A percentile compares a stretch with the other conserved stretches of the same genome.
phyloP scores from a whole-genome alignment of 2,329 filamentous ascomycete species.

The Colletotrichum lupini region DNA sequence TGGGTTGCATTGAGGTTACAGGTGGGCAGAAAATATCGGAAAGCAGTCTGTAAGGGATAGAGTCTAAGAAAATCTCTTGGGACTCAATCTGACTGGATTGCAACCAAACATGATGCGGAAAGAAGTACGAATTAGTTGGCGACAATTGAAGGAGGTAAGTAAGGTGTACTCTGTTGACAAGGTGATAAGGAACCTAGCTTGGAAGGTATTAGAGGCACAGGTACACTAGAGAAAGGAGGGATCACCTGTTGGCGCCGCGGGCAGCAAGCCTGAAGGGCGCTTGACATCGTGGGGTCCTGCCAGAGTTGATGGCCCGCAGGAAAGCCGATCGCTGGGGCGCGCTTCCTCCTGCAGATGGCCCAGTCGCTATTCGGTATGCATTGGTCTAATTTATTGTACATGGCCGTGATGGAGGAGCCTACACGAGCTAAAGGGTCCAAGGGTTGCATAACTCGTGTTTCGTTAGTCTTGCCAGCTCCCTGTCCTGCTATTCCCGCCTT shows the following conservation, averaged over 20 bases:
- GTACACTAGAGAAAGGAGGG: neutral
- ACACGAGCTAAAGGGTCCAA: neutral
- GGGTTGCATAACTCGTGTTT: neutral
- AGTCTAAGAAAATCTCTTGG: neutral
- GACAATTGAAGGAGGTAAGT: too few species aligned
- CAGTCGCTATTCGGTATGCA: neutral
- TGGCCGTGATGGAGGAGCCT: too few species aligned
- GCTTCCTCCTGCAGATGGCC: conserved; percentile 18
- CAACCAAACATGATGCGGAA: neutral
- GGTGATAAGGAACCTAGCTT: neutral
- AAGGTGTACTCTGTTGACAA: too few species aligned
- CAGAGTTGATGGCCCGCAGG: conserved; percentile 21
- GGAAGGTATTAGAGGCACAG: neutral
- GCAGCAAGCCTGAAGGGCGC: neutral
- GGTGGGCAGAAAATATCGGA: neutral
- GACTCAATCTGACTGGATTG: neutral
- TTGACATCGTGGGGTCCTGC: neutral
- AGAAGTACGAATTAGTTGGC: neutral
- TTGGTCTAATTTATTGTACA: too few species aligned
- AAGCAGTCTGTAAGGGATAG: neutral
- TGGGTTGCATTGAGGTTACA: neutral
- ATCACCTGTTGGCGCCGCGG: neutral
- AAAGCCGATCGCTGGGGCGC: conserved; percentile 18
- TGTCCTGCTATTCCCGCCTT: neutral
- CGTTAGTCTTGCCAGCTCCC: neutral